Base-by-base conservation (phyloP, 1,284 basidiomycete species). In the Xerocomus cyaneibrunnescens region DNA sequence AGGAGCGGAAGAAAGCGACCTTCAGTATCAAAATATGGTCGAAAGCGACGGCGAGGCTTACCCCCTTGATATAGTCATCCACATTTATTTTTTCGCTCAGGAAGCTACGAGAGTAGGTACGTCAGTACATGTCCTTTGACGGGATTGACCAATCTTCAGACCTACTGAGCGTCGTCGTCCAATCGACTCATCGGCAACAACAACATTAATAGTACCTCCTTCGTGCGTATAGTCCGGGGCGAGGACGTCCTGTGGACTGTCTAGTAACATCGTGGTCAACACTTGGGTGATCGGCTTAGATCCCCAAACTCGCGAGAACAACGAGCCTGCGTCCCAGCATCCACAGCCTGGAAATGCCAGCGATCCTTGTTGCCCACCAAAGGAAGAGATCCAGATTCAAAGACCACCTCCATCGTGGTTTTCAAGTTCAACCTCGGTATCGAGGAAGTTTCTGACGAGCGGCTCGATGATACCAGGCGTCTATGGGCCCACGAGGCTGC, bases 331-430 rank as follows among this genome's bases (percentile, higher is more conserved):
- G 30, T 31, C 13, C 7, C 30, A 31, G 30, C 30, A 31, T 31
- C 30, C n/a, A 5, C 32, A 34, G 32, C 32, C n/a, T 34, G 32
- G 32, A n/a, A 36, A 17, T 92, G 96, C 90, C 90, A 95, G 75
- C 97, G 92, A 55, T 83, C 81, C 57, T 78, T 72, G 61, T 88
- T 79, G n/a, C 84, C 80, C 36, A 93, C 74, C 93, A 92, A 96
- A 36, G 45, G 90, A 70, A 87, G 86, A 14, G 91, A 92, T 14
- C 85, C 88, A 60, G 88, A 84, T 34, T 85, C 69, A 56, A 79
- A 74, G 70, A 89, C 85, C 31, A 86, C 69, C 48, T 72, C 71
- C 57, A 84, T 66, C 64, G 67, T 81, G 83, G 89, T 94, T 81
- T 93, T 94, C 57, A 79, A 85, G 43, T 80, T 78, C 44, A 95